Base-by-base conservation (phyloP, 2,329 filamentous ascomycete species). In the Colletotrichum australisinense region DNA sequence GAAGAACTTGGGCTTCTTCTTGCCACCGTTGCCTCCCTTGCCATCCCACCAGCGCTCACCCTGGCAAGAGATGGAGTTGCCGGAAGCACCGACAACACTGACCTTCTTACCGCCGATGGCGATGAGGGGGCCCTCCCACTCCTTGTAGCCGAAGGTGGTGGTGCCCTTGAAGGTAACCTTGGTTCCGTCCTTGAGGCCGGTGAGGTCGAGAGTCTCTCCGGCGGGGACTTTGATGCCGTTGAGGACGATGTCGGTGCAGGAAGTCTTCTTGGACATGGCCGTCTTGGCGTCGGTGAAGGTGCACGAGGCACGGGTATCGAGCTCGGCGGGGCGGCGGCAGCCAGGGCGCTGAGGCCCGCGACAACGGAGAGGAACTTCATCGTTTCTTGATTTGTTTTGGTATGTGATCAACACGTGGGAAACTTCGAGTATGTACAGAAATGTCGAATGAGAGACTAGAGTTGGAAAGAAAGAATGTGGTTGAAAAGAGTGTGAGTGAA, bases 71-170 rank as follows among this genome's bases (percentile, higher is more conserved):
- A 93, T 86, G 19, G 85, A 80, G 73, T 84, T 84, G 28, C 88
- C 91, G 0, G 82, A 77, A 22, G 86, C 86, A 59, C 88, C 89
- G 8, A 83, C 83, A 59, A 93, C 84, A 35, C 84, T 86, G 76
- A 92, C 86, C 74, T 84, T 83, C 42, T 82, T 88, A 49, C 92
- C 92, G 1, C 88, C 88, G 74, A 93, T 84, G 32, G 86, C 86
- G 77, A 94, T 86, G 12, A 94, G 84, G 60, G 91, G 92, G 0
- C 92, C 92, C 1, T 81, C 80, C 92, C 91, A 93, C 77, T 92
- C 88, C 75, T 89, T 84, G 83, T 92, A 93, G 24, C 86, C 91
- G 77, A 92, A 94, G 69, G 88, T 90, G 24, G 92, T 93, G 22
- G 85, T 89, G 52, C 92, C 92, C 72, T 89, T 81, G 81, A 93